Conservation (phyloP, 495 filamentous ascomycete species). For the Talaromyces nanjingensis region DNA sequence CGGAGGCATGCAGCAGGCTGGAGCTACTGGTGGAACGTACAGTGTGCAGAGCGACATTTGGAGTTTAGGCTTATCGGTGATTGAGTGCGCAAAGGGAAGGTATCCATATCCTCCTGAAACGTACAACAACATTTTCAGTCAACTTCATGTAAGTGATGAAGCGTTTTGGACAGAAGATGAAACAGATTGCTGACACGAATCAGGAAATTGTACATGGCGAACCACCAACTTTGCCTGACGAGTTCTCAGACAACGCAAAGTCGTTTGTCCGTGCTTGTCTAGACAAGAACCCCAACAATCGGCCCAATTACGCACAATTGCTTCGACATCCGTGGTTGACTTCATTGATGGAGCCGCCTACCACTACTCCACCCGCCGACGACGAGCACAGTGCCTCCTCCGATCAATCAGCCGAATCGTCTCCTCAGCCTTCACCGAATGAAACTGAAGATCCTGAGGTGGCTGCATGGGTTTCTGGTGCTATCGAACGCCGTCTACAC, state of each 20-base stretch:
- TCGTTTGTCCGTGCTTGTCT: conserved; percentile 87
- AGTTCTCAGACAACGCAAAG: conserved; percentile 71
- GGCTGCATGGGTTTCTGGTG: conserved; percentile 73
- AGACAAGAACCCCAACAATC: conserved; percentile 84
- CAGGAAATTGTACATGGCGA: conserved; percentile 97
- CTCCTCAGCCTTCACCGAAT: conserved; percentile 32
- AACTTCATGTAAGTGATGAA: conserved; percentile 73
- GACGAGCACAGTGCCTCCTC: conserved; percentile 22
- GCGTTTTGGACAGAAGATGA: not conserved
- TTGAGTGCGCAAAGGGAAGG: conserved; percentile 91
- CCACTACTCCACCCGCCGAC: conserved; percentile 70
- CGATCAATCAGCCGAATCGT: conserved; percentile 31
- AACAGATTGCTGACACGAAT: conserved; percentile 5
- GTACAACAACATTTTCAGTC: conserved; percentile 97
- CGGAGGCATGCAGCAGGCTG: conserved; percentile 69
- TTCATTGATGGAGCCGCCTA: conserved; percentile 71
- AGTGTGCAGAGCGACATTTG: conserved; percentile 98
- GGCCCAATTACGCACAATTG: conserved; percentile 84
- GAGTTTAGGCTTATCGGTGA: conserved; percentile 89
- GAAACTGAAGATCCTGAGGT: conserved; percentile 68
- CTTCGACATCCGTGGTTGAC: conserved; percentile 84
- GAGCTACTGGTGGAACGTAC: conserved; percentile 71
- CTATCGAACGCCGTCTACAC: conserved; percentile 52
- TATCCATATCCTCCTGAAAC: conserved; percentile 98
- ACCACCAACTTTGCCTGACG: conserved; percentile 76